Evolutionary conservation across 495 filamentous ascomycete genomes (phyloP), one percentile per base, ranked within the genome.

Genomic region (Aspergillus coremiiformis): DNA sequence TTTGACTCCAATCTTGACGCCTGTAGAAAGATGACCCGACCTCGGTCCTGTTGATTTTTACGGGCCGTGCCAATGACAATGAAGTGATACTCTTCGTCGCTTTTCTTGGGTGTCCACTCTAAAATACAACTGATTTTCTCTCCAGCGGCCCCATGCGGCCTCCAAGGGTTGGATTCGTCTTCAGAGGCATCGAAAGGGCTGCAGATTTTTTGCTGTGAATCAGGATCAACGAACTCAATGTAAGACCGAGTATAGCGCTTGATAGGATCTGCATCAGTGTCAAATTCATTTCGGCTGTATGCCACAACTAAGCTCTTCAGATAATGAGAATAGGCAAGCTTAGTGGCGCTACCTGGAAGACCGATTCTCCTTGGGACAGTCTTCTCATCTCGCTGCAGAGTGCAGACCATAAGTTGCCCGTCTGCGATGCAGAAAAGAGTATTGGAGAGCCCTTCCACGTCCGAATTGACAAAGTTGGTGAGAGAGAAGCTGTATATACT

Each of bases 81-180:
- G 46, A 77, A 65, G 53, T 79, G 73, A 29, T 76, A 75, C 37
- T 64, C 58, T n/a, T 74, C 59, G 9, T 63, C 68, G 19, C 63
- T 62, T 51, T 62, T 65, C 37, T 57, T 58, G 23, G 72, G 74
- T 7, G 63, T 67, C 77, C 77, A 79, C 51, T 79, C 77, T 15
- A 73, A 49, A 10, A 78, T 73, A 46, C 73, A 77, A 24, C 69
- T 71, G 44, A 78, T 68, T 12, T 62, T 70, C 54, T 79, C 77
- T 6, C 74, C 75, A n/a, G 66, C 61, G 24, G 64, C 58, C 11
- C 61, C 63, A 32, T 60, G 58, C 17, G 67, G 67, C 53, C 66
- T 62, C 67, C 67, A 68, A 20, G 58, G 59, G 6, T 54, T 50
- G 14, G 46, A 26, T 2, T 49, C 51, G 1, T 55, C 46, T 1